Conservation (phyloP, 345 rosid species). For the Linum tenue region DNA sequence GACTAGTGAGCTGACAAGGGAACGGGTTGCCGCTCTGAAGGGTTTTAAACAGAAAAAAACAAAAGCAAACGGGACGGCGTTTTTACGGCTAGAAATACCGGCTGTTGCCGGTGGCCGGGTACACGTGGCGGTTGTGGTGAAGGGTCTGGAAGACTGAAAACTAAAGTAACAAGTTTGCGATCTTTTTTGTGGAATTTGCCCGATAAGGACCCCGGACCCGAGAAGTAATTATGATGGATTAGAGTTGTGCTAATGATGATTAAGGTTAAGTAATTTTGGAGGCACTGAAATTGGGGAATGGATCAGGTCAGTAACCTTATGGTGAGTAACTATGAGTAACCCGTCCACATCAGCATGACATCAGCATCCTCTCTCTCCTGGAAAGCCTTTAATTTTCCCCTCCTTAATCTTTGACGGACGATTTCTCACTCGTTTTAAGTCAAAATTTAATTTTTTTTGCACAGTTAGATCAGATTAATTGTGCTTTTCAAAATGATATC, state of each 20-base stretch:
- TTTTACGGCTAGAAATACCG: neutral
- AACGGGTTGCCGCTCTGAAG: neutral
- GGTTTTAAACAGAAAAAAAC: neutral
- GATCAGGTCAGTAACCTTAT: no score
- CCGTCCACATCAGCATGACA: no score
- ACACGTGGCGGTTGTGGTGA: neutral
- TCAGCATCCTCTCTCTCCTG: no score
- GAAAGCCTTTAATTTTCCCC: no score
- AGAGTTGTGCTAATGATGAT: neutral
- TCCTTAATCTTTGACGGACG: no score
- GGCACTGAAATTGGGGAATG: no score
- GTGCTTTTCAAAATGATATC: no score
- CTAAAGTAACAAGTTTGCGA: neutral
- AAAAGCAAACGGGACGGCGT: neutral
- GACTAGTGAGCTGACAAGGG: neutral
- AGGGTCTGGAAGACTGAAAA: neutral
- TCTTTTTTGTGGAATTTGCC: neutral
- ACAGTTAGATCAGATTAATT: no score
- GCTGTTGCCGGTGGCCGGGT: neutral
- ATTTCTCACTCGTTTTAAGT: no score
- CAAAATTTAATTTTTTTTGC: no score
- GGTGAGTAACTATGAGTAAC: no score
- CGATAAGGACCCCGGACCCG: neutral
- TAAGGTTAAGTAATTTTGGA: no score
- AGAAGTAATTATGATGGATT: neutral